Evolutionary conservation across 371 early-diverging fungal genomes (phyloP), one percentile per base, ranked within the genome.

Genomic region (Mucor indicus): DNA sequence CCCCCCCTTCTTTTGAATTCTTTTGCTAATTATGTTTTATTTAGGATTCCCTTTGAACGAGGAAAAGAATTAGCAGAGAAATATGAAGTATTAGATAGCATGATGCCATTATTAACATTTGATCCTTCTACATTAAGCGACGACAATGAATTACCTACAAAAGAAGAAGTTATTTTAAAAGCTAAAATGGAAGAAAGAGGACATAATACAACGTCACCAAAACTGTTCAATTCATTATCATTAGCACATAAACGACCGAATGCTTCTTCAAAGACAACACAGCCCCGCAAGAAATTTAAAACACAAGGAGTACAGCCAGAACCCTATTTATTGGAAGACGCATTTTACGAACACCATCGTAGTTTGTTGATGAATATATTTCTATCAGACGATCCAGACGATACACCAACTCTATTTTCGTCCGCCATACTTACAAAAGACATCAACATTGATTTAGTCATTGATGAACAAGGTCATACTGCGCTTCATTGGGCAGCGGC

Each of bases 401-500:
- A 61, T 21, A 67, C 87, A 15, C 80, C 81, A 3, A 80, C 79
- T 3, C 64, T 84, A 2, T 53, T 92, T 15, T 9, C 35, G 4
- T 13, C 35, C 4, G 35, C 35, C 15, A 5, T 33, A 9, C n/a
- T 33, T 4, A 33, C 35, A 19, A 63, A 69, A 9, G 53, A 67
- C 13, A 58, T 90, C 12, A 85, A 90, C 45, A 62, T 85, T 22
- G 84, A 91, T 59, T 59, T 86, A 16, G 69, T 80, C 0, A 80
- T 94, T 30, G 89, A 91, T 56, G 89, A 89, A 43, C 88, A 89
- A 44, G 92, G 92, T 1, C 81, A 90, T 60, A 86, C 92, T 0
- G 77, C 91, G 0, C 60, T 93, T 23, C 95, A 95, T 53, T 88
- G 90, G 90, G 92, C 95, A 0, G 84, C 90, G 1, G 85, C 90